Percentiles rank a stretch among this genome's conserved stretches.
Evolutionary conservation across 768 basidiomycete genomes (phyloP).

Genomic region (Tricholoma hemisulphureum): DNA sequence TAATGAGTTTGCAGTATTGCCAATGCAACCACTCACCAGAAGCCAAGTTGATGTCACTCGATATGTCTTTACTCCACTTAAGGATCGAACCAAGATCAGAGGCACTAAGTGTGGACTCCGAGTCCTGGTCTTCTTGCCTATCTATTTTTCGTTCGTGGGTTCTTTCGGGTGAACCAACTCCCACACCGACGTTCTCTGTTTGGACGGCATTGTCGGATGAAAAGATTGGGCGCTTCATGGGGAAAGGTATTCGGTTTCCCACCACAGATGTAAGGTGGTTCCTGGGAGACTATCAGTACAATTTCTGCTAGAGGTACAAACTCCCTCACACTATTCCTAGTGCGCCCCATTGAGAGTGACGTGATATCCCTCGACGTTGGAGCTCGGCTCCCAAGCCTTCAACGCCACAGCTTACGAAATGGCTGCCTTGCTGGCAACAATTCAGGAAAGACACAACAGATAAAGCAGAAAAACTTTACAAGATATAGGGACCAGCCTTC

Average conservation of each 20-base stretch:
- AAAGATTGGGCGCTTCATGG: conserved; percentile 55
- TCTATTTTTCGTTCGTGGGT: conserved; percentile 34
- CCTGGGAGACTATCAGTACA: conserved; percentile 30
- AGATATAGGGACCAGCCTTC: conserved; percentile 70
- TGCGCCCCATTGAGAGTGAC: conserved; percentile 72
- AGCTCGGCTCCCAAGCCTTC: conserved; percentile 67
- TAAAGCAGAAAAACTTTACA: conserved; percentile 30
- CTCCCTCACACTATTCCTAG: conserved; percentile 61
- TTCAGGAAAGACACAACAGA: conserved; percentile 2
- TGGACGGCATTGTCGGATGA: conserved; percentile 64
- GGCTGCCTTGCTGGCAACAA: conserved; percentile 58
- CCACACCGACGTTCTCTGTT: conserved; percentile 43
- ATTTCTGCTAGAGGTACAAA: not conserved
- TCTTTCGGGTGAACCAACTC: conserved; percentile 24
- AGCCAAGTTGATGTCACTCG: conserved; percentile 67
- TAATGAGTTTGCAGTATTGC: not conserved
- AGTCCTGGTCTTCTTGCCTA: conserved; percentile 51
- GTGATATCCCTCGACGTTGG: conserved; percentile 61
- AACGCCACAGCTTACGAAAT: conserved; percentile 63
- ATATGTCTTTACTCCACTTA: conserved; percentile 74
- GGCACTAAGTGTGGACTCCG: conserved; percentile 56
- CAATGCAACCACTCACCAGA: conserved; percentile 41
- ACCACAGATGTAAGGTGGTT: conserved; percentile 48
- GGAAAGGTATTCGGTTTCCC: conserved; percentile 44
- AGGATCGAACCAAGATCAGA: conserved; percentile 66